phyloP scores from a whole-genome alignment of 108 stramenopile species.

The Cyclotella cryptica region DNA sequence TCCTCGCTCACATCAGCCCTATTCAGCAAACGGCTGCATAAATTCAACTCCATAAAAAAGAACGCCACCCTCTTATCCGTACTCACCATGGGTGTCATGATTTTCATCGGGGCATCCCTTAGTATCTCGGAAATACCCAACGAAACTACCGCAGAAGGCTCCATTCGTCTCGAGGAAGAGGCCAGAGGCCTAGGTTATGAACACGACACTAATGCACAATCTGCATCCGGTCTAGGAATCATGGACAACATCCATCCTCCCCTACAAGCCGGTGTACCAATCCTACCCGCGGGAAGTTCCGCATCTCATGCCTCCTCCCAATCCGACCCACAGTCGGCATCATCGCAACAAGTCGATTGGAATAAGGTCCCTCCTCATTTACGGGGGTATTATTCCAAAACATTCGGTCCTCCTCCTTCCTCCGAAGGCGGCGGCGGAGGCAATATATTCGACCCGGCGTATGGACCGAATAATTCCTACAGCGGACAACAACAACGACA shows the following conservation, averaged over 20 bases:
- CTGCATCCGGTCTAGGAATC: constrained; percentile 5
- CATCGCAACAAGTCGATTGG: constrained; percentile 27
- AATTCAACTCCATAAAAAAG: constrained; percentile 18
- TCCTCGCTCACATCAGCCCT: neutral
- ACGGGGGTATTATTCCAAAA: constrained; percentile 43
- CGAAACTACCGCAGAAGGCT: neutral
- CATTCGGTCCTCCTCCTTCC: constrained; percentile 18
- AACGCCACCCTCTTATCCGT: constrained; percentile 16
- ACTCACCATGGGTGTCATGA: constrained; percentile 12
- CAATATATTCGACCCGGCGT: neutral
- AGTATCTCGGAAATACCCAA: neutral
- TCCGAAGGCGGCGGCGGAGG: neutral
- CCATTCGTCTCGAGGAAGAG: neutral
- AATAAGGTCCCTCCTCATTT: constrained; percentile 45
- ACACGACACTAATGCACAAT: neutral
- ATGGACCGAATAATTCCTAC: too few species aligned
- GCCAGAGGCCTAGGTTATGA: constrained; percentile 1
- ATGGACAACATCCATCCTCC: constrained; percentile 25
- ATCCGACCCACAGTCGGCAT: neutral
- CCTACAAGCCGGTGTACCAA: too few species aligned
- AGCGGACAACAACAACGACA: neutral
- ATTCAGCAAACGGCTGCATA: neutral
- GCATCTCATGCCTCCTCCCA: too few species aligned
- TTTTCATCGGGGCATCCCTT: constrained; percentile 14
- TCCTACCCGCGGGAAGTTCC: too few species aligned